Conservation (phyloP, 352 stramenopile species). For the Phytophthora megakarya region DNA sequence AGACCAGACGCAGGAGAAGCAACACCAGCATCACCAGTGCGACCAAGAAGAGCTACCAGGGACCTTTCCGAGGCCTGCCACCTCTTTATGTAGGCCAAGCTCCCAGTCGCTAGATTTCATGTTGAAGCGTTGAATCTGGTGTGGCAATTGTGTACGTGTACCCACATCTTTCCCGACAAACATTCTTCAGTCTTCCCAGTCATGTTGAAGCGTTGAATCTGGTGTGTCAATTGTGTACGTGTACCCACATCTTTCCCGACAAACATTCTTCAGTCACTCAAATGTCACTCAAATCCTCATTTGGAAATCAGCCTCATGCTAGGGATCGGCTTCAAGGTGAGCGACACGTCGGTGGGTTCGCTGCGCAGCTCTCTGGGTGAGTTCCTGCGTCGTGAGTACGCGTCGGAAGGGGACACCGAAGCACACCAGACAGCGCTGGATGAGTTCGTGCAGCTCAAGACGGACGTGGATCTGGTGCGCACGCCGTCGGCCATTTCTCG, state of each 20-base stretch:
- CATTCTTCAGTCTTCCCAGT: conserved; percentile 13
- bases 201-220: too few relatives aligned
- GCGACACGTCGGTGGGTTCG: conserved; percentile 48
- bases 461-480: conserved; percentile 73
- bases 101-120: too few relatives aligned
- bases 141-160: background rate
- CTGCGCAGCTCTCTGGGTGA: conserved; percentile 59
- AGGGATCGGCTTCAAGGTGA: conserved; percentile 80
- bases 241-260: conserved; percentile 8
- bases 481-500: conserved; percentile 68
- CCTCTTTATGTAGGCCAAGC: too few relatives aligned
- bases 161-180: conserved; percentile 6
- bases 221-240: background rate
- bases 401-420: conserved; percentile 22
- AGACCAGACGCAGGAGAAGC: too few relatives aligned
- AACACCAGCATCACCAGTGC: too few relatives aligned
- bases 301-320: conserved; percentile 45
- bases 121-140: background rate
- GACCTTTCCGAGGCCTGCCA: too few relatives aligned
- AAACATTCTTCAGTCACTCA: conserved; percentile 13
- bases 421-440: conserved; percentile 45
- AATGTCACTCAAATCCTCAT: background rate
- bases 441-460: conserved; percentile 61
- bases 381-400: conserved; percentile 78
- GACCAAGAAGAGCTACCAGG: too few relatives aligned